Percentiles rank a stretch among this genome's conserved stretches.
Evolutionary conservation across 2,329 filamentous ascomycete species (phyloP).

Genomic region (Eutypella sp.): DNA sequence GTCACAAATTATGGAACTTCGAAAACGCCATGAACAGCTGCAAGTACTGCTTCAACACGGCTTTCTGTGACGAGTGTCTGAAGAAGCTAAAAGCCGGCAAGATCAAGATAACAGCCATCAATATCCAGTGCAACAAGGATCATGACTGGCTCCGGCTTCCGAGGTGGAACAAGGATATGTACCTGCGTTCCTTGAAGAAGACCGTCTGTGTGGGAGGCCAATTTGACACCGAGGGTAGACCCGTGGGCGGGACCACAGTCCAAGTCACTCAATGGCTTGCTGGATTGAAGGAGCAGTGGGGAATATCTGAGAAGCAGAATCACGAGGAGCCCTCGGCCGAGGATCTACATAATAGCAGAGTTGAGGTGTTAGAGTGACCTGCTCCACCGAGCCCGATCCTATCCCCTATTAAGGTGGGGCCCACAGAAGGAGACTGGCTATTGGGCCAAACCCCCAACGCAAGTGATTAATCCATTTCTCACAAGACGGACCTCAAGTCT

Average conservation of each 20-base stretch:
- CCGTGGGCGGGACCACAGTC: neutral
- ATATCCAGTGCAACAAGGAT: neutral
- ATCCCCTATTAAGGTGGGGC: too few relatives aligned
- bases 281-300: neutral
- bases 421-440: too few relatives aligned
- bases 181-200: neutral
- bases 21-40: constrained; percentile 2
- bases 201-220: neutral
- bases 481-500: too few relatives aligned
- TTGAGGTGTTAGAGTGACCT: too few relatives aligned
- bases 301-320: neutral
- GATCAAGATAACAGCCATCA: neutral
- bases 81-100: neutral
- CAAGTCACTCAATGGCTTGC: neutral
- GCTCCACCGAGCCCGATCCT: too few relatives aligned
- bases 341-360: too few relatives aligned
- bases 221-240: neutral
- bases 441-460: too few relatives aligned
- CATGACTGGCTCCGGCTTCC: neutral
- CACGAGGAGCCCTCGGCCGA: neutral
- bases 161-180: neutral
- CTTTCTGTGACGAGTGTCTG: constrained; percentile 7
- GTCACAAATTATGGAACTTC: constrained; percentile 2
- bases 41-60: constrained; percentile 5
- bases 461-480: too few relatives aligned